phyloP scores from a whole-genome alignment of 139 green algal genomes.

The Chlorella sp. region DNA sequence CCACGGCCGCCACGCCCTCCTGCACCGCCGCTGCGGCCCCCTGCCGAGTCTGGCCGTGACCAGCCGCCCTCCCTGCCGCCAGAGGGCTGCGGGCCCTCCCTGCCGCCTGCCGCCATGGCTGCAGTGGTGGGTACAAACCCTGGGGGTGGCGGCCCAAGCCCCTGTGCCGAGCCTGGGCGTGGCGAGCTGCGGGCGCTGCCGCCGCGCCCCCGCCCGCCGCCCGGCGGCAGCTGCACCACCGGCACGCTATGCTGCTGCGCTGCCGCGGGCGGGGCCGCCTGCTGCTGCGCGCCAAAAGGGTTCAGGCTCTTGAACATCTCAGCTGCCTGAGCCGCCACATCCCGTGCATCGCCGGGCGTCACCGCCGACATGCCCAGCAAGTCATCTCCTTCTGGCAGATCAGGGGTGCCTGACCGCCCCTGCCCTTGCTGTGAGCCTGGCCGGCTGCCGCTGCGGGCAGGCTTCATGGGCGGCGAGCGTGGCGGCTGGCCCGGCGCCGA shows the following conservation, averaged over 20 bases:
- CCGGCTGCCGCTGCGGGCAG: neutral
- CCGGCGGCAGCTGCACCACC: neutral
- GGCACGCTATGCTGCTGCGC: neutral
- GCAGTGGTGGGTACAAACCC: neutral
- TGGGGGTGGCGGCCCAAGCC: neutral
- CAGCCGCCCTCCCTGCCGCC: neutral
- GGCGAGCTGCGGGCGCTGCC: neutral
- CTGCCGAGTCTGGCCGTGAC: neutral
- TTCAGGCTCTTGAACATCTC: constrained; percentile 40
- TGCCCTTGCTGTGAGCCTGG: neutral
- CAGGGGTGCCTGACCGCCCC: neutral
- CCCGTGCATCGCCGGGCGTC: constrained; percentile 28
- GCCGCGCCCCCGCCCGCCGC: neutral
- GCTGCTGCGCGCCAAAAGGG: constrained; percentile 17
- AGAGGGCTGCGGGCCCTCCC: neutral
- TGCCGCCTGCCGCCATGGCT: neutral
- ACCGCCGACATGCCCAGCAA: constrained; percentile 62
- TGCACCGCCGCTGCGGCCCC: neutral
- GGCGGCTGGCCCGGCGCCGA: neutral
- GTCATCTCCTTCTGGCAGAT: constrained; percentile 63
- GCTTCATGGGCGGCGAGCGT: neutral
- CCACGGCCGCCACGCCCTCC: neutral
- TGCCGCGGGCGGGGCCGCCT: too few species aligned
- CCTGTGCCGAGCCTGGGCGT: neutral
- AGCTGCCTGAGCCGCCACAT: constrained; percentile 42